Conservation (phyloP, 306 rosid genomes). For the Castanea sativa region DNA sequence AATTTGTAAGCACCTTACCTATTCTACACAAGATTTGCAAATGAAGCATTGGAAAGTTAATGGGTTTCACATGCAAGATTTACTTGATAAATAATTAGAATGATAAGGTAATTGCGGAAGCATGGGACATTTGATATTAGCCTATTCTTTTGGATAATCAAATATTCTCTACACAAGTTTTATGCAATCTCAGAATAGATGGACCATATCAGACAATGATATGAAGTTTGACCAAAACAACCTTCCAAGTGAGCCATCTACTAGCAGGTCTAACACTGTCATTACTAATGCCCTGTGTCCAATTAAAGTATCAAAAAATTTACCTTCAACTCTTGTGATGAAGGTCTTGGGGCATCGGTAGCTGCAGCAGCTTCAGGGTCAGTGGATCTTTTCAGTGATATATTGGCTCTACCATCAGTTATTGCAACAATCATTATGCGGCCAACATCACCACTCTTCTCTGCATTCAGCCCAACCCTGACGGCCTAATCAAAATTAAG, state of each 20-base stretch:
- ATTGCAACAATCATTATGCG: conserved; percentile 95
- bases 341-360: conserved; percentile 75
- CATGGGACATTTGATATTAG: background rate
- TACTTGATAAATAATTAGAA: background rate
- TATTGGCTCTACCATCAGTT: conserved; percentile 96
- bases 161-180: background rate
- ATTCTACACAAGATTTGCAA: background rate
- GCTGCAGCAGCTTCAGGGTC: conserved; percentile 84
- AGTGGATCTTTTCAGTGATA: conserved; percentile 82
- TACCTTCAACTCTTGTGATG: conserved; percentile 88
- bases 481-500: conserved; percentile 63
- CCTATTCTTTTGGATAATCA: background rate
- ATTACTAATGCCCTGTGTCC: background rate
- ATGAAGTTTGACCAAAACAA: background rate
- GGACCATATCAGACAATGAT: background rate
- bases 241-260: background rate
- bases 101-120: background rate
- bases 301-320: conserved; percentile 17
- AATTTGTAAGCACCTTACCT: background rate
- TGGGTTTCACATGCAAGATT: background rate
- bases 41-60: background rate
- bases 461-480: conserved; percentile 96
- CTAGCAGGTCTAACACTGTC: background rate
- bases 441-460: conserved; percentile 96
- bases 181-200: background rate